Percentiles rank a stretch among this genome's conserved stretches.
Conservation (phyloP, 2,329 filamentous ascomycete genomes). For the Thielaviopsis cerberus region DNA sequence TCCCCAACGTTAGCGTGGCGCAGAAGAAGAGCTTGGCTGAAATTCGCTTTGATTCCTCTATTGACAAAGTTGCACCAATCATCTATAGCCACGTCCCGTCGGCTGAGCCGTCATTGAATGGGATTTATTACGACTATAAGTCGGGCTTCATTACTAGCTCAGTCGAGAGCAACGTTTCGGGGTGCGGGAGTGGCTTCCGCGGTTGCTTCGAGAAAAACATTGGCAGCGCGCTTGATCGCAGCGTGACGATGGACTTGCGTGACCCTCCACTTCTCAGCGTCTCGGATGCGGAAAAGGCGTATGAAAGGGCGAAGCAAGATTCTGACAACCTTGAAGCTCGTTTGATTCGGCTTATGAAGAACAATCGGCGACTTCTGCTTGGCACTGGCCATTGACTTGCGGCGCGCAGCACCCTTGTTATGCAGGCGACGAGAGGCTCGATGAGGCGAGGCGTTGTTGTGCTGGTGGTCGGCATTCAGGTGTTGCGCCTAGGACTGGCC, state of each 20-base stretch:
- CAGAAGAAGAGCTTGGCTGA: not conserved
- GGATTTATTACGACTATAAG: not conserved
- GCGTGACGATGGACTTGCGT: constrained; percentile 15
- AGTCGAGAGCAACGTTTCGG: not conserved
- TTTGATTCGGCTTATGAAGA: constrained; percentile 39
- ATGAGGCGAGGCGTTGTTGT: constrained; percentile 11
- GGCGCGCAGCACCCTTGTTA: constrained; percentile 11
- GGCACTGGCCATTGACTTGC: constrained; percentile 15
- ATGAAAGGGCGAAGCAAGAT: constrained; percentile 35
- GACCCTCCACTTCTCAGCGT: constrained; percentile 38
- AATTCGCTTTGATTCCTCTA: not conserved
- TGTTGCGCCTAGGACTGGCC: constrained; percentile 12
- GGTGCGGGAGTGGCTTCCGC: not conserved
- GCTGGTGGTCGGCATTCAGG: constrained; percentile 13
- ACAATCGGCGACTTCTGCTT: constrained; percentile 36
- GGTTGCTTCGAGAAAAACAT: not conserved
- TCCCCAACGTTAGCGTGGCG: not conserved
- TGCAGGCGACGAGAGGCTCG: constrained; percentile 9
- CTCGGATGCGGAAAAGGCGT: constrained; percentile 42
- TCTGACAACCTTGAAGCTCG: constrained; percentile 44
- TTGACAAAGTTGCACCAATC: not conserved
- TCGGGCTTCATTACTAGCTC: not conserved
- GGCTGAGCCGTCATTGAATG: not conserved
- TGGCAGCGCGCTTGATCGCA: constrained; percentile 8
- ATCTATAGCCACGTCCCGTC: not conserved